Evolutionary conservation across 306 rosid genomes (phyloP), one percentile per base, ranked within the genome.

Genomic region (Cicer bijugum): DNA sequence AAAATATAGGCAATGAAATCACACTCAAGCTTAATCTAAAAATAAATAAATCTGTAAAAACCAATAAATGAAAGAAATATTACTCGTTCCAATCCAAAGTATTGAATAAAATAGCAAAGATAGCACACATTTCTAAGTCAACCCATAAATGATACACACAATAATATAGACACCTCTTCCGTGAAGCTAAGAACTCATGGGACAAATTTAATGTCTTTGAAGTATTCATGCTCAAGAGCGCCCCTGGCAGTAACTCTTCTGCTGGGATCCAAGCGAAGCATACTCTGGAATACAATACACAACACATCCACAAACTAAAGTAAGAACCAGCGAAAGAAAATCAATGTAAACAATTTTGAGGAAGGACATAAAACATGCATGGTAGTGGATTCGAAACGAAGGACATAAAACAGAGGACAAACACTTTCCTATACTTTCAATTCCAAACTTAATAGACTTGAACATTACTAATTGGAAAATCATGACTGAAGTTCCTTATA

Each of bases 171-270:
- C 98, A 94, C 80, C 76, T 69, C 75, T 60, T 82, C 82, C 63
- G 7, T 40, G 67, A 85, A 39, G 72, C 65, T 50, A 66, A 60
- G 62, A 58, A 72, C 51, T 89, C 85, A 91, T 35, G 96, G 95
- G 56, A 87, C 92, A 77, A 86, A 77, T 78, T 88, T 83, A 37
- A 94, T 88, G 85, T 88, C 99, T 77, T 84, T 91, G 91, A 94
- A 94, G 87, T 94, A 94, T 77, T 91, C 99, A 59, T 94, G 99
- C 90, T 94, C 92, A 51, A 94, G 97, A 50, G 99, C 97, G 60
- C 75, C 84, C 90, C 96, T 83, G 62, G 97, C 99, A 2, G 90
- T 94, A 60, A 94, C 85, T 85, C 99, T 88, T 83, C 74, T 94
- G 86, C 79, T 87, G 74, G 99, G 99, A 84, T 94, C 99, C 92